Evolutionary conservation across 2,329 filamentous ascomycete genomes (phyloP).

Genomic region (Neonectria neomacrospora): DNA sequence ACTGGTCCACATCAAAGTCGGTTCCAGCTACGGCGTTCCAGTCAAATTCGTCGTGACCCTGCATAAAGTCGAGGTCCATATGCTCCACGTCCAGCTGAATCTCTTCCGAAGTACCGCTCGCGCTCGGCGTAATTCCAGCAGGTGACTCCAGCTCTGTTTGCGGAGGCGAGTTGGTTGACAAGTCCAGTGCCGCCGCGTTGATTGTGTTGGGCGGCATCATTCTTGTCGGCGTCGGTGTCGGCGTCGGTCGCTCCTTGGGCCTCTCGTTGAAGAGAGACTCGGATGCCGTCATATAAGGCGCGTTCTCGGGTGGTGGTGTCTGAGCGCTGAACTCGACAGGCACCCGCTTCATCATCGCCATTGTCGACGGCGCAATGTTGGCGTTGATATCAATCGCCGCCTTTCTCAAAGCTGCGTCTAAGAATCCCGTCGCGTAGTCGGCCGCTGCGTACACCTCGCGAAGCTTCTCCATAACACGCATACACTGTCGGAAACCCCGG

Average conservation of each 20-base stretch:
- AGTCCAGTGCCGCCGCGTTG: slow-evolving; percentile 51
- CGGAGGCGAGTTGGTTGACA: slow-evolving; percentile 55
- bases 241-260: slow-evolving; percentile 36
- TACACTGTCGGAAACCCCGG: slow-evolving; percentile 88
- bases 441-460: slow-evolving; percentile 92
- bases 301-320: slow-evolving; percentile 66
- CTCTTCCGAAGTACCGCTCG: slow-evolving; percentile 57
- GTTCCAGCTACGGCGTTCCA: slow-evolving; percentile 64
- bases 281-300: slow-evolving; percentile 56
- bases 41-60: slow-evolving; percentile 62
- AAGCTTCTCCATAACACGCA: slow-evolving; percentile 88
- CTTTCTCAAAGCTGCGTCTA: slow-evolving; percentile 92
- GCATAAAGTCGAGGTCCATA: slow-evolving; percentile 60
- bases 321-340: slow-evolving; percentile 54
- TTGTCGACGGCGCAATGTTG: slow-evolving; percentile 47
- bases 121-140: slow-evolving; percentile 57
- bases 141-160: slow-evolving; percentile 57
- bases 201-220: slow-evolving; percentile 53
- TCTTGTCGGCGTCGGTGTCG: slow-evolving; percentile 27
- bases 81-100: slow-evolving; percentile 49
- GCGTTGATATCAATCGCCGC: slow-evolving; percentile 77
- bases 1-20: slow-evolving; percentile 68
- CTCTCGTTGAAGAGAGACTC: slow-evolving; percentile 53
- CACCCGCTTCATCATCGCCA: slow-evolving; percentile 51
- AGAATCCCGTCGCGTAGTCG: slow-evolving; percentile 94